Evolutionary conservation across 306 rosid genomes (phyloP), one percentile per base, ranked within the genome.

Genomic region (Cajanus cajan): DNA sequence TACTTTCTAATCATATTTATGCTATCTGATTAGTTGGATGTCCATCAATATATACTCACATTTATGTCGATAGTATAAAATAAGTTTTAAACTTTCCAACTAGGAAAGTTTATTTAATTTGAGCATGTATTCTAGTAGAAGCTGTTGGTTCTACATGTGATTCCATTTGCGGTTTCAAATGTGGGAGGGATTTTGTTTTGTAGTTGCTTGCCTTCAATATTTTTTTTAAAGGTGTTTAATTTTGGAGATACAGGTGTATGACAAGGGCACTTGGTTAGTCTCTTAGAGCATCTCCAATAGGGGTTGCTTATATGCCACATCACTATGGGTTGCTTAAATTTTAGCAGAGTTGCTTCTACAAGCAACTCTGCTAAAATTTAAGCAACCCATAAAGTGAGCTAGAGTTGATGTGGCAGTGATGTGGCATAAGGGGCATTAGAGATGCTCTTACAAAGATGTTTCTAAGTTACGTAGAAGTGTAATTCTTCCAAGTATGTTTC

Each of bases 401-500:
- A n/a, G n/a, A n/a, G n/a, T n/a, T n/a, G n/a, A n/a, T n/a, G n/a
- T n/a, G n/a, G n/a, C n/a, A n/a, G n/a, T n/a, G n/a, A n/a, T n/a
- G n/a, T n/a, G n/a, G n/a, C n/a, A n/a, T n/a, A n/a, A n/a, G n/a
- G n/a, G n/a, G n/a, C n/a, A n/a, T n/a, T n/a, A n/a, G n/a, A n/a
- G n/a, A n/a, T n/a, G n/a, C n/a, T n/a, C n/a, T 66, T 81, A 45
- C 82, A 88, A 93, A 87, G 84, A 90, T 82, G 96, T 90, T 67
- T 80, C 88, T 15, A 88, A 93, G 85, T 87, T 15, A 71, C 94
- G 92, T 73, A 88, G 77, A 81, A 85, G 74, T 88, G 82, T 73
- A 71, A 67, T 89, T 77, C 83, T 67, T 76, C 82, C 93, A 47
- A 84, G 99, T 84, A 88, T 96, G 98, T 96, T 96, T 81, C 97